Conservation (phyloP, 306 rosid species). For the Echinosophora koreensis region DNA sequence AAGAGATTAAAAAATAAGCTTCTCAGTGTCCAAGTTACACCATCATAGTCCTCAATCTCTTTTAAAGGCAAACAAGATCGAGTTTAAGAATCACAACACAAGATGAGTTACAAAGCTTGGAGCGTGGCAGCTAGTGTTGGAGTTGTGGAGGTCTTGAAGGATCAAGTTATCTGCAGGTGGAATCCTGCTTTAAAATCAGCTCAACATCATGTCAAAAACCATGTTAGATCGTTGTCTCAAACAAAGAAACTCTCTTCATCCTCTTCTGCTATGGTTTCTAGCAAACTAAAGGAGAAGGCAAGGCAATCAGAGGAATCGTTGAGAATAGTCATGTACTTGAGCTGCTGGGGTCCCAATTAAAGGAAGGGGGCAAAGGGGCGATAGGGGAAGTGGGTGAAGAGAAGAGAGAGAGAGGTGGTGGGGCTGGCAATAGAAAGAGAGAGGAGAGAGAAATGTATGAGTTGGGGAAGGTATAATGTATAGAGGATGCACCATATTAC, state of each 20-base stretch:
- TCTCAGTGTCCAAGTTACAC: no score
- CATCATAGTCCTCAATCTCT: no score
- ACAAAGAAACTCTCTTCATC: constrained; percentile 51
- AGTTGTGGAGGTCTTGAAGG: constrained; percentile 60
- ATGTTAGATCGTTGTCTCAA: constrained; percentile 50
- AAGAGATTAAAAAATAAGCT: background rate
- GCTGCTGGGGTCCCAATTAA: constrained; percentile 58
- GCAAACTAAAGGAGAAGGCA: constrained; percentile 46
- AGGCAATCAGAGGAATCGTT: constrained; percentile 73
- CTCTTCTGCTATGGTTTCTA: constrained; percentile 47
- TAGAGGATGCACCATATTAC: no score
- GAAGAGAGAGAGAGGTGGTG: no score
- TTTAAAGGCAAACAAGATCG: background rate
- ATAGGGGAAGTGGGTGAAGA: no score
- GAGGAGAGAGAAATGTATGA: no score
- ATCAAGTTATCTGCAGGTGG: constrained; percentile 66
- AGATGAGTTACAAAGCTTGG: constrained; percentile 47
- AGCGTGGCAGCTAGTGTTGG: constrained; percentile 56
- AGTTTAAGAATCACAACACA: background rate
- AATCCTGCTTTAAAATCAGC: constrained; percentile 47
- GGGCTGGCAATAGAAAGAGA: no score
- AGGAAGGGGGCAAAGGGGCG: no score
- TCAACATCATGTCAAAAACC: constrained; percentile 54
- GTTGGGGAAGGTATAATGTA: no score
- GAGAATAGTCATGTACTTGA: constrained; percentile 71